These are phyloP conservation scores for Leishmania tarentolae DNA, from an alignment of 208 protist species.

Conservation along the genomic window DNA sequence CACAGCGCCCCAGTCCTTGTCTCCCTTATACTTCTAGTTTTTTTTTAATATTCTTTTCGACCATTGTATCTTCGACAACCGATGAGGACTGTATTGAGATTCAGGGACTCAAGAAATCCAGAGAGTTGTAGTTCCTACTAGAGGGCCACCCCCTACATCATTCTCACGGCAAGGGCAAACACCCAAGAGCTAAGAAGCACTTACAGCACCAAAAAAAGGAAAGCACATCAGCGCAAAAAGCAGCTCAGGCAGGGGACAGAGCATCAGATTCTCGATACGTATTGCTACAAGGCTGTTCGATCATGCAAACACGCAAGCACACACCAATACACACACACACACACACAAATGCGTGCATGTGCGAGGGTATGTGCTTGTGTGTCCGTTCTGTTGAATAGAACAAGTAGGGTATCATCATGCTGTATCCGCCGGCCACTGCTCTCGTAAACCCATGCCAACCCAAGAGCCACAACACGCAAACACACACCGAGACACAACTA, in stretches of 20 bases:
- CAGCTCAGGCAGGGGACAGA: background rate
- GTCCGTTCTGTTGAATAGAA: background rate
- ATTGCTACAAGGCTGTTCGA: conserved; percentile 41
- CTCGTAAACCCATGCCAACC: too few species aligned
- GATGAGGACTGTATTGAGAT: conserved; percentile 42
- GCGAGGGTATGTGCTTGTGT: background rate
- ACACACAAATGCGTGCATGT: background rate
- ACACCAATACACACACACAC: background rate
- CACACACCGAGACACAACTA: background rate
- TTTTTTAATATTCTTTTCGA: conserved; percentile 9
- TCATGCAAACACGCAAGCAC: background rate
- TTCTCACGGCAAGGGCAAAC: background rate
- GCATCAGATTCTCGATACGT: conserved; percentile 63
- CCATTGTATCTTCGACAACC: conserved; percentile 40
- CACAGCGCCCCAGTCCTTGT: background rate
- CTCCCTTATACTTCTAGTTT: background rate
- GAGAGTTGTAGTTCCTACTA: conserved; percentile 38
- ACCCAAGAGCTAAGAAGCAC: background rate
- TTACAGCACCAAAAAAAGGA: background rate
- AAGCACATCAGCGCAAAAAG: background rate
- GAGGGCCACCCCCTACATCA: background rate
- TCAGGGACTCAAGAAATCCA: conserved; percentile 32
- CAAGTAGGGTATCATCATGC: conserved; percentile 21
- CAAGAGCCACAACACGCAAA: background rate
- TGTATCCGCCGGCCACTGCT: too few species aligned